Percentiles rank a stretch among this genome's conserved stretches.
phyloP scores from a whole-genome alignment of 352 stramenopile species.

The Globisporangium canariense region DNA sequence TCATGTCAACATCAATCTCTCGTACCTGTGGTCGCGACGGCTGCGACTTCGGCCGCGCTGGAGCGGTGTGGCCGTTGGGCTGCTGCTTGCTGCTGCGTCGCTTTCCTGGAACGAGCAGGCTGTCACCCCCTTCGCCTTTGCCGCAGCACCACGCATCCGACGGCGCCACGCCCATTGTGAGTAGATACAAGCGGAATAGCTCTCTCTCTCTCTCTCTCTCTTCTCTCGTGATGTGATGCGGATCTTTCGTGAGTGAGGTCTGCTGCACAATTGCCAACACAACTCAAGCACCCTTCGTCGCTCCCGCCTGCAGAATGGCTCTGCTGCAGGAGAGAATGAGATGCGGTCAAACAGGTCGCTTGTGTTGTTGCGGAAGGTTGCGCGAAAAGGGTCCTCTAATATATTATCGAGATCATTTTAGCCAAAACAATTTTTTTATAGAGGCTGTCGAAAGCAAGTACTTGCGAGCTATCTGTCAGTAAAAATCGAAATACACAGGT shows the following conservation, averaged over 20 bases:
- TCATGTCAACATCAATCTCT: neutral
- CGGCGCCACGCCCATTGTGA: conserved; percentile 35
- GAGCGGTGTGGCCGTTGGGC: conserved; percentile 31
- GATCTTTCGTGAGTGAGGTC: conserved; percentile 7
- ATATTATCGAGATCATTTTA: neutral
- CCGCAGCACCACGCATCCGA: conserved; percentile 52
- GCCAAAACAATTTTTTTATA: neutral
- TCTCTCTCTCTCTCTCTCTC: neutral
- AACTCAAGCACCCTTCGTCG: neutral
- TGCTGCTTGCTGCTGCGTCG: conserved; percentile 27
- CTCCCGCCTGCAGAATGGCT: neutral
- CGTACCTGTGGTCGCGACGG: conserved; percentile 27
- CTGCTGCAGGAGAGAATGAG: neutral
- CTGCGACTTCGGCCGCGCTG: conserved; percentile 19
- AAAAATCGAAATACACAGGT: neutral
- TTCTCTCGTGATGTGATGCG: neutral
- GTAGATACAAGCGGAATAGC: neutral
- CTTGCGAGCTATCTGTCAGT: neutral
- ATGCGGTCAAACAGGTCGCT: neutral
- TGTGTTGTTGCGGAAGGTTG: neutral
- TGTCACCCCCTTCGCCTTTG: conserved; percentile 29
- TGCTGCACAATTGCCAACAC: neutral
- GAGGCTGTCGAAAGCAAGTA: neutral
- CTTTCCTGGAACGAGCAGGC: conserved; percentile 36
- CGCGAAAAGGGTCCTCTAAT: neutral